Evolutionary conservation across 202 grass and related monocot species (phyloP).

Genomic region (Schoenoplectus tabernaemontani): DNA sequence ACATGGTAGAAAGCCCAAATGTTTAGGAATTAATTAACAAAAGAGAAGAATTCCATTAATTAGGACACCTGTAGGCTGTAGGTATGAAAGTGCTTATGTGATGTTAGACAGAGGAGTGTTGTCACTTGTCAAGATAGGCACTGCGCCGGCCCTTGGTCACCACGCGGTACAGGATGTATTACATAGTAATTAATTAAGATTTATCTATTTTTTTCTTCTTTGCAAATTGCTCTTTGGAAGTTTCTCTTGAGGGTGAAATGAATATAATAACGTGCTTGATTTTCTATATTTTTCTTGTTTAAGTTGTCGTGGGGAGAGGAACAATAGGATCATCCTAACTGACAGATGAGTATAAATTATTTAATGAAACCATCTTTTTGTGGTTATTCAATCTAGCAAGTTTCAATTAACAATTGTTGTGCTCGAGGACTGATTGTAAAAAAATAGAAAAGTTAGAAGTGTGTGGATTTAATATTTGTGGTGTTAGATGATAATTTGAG

Average conservation of each 20-base stretch:
- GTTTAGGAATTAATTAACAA: neutral
- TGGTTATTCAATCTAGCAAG: too few species aligned
- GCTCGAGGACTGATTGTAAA: too few species aligned
- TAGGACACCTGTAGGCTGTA: neutral
- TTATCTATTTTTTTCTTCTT: neutral
- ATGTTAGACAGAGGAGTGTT: neutral
- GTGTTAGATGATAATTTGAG: too few species aligned
- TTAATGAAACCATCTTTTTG: too few species aligned
- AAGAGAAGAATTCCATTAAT: neutral
- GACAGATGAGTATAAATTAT: too few species aligned
- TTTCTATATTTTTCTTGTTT: neutral
- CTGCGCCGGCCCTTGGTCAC: neutral
- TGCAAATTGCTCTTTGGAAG: neutral
- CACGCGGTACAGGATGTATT: neutral
- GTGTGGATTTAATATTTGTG: too few species aligned
- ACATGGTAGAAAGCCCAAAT: neutral
- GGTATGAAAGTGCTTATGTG: neutral
- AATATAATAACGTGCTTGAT: conserved; percentile 4
- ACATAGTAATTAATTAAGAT: neutral
- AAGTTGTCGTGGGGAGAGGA: neutral
- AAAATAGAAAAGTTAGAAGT: too few species aligned
- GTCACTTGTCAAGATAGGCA: neutral
- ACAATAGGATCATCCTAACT: too few species aligned
- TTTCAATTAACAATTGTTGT: too few species aligned
- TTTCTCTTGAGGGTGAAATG: neutral